Evolutionary conservation across 495 filamentous ascomycete genomes (phyloP), one percentile per base, ranked within the genome.

Genomic region (Aspergillus nanangensis): DNA sequence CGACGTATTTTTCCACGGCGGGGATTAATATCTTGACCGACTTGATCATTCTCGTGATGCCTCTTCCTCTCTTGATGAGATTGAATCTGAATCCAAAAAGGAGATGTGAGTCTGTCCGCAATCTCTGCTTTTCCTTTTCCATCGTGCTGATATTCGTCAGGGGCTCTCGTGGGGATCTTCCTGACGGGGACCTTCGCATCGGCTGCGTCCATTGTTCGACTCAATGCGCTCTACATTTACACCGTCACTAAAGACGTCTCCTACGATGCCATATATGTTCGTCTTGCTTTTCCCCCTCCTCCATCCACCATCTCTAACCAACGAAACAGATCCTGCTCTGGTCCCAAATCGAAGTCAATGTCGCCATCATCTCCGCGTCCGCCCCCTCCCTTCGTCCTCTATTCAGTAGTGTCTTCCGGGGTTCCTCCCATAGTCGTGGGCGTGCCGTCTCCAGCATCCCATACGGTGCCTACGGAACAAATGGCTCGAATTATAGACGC

Each of bases 11-110:
- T 27, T 49, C 53, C 3, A 52, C 48, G 1, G 41, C 53, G 5
- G 55, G 60, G 17, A 54, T 64, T 32, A 51, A 48, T 20, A 57
- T 61, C 33, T 52, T 65, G 44, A 53, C 65, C 21, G 63, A 69
- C 34, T 34, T 67, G n/a, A 47, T 60, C 9, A 63, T 53, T 18
- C 44, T 57, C 13, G 18, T 53, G 18, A 50, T 57, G 54, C 54
- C 55, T n/a, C 56, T 63, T 5, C 60, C 59, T 21, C 41, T 65
- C 29, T 56, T 68, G 31, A 58, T 67, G 22, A 47, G 47, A 19
- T 39, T 57, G 20, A 53, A 53, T 39, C 42, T 56, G 17, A 23
- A 49, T 17, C 21, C 11, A 27, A 31, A 40, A 20, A 47, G 44
- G 23, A 51, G 51, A 45, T 55, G 47, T 51, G 38, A 19, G 31